phyloP scores from a whole-genome alignment of 1,139 yeast genomes.

The Candida sp. region DNA sequence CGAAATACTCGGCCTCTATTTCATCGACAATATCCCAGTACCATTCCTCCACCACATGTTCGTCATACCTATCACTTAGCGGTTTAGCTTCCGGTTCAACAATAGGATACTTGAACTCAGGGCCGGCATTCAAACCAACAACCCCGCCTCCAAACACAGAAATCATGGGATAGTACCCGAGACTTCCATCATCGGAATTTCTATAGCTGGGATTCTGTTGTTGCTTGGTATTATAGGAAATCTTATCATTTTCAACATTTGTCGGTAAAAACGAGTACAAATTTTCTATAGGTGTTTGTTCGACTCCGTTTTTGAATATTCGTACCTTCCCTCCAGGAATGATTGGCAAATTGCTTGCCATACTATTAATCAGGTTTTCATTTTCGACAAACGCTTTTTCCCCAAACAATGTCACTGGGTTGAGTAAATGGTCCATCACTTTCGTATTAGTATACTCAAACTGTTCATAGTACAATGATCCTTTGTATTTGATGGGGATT shows the following conservation, averaged over 20 bases:
- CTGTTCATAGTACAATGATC: conserved; percentile 77
- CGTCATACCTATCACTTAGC: conserved; percentile 60
- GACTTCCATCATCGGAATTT: conserved; percentile 70
- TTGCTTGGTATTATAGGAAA: conserved; percentile 36
- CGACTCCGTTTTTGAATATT: conserved; percentile 75
- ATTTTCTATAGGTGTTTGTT: conserved; percentile 56
- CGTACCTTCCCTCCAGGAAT: conserved; percentile 59
- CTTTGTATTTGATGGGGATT: conserved; percentile 82
- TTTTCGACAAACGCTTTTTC: conserved; percentile 50
- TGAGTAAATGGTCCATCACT: conserved; percentile 69
- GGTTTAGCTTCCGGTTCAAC: conserved; percentile 37
- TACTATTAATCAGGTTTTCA: conserved; percentile 15
- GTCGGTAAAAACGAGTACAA: conserved; percentile 75
- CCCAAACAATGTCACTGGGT: conserved; percentile 71
- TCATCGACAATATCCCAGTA: conserved; percentile 86
- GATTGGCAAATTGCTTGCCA: conserved; percentile 23
- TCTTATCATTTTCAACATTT: conserved; percentile 18
- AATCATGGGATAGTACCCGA: conserved; percentile 91
- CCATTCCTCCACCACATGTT: conserved; percentile 75
- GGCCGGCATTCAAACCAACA: conserved; percentile 69
- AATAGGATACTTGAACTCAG: conserved; percentile 53
- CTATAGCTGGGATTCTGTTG: conserved; percentile 47
- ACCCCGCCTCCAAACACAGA: conserved; percentile 81
- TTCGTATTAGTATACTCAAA: conserved; percentile 79
- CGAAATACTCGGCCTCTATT: conserved; percentile 65